phyloP scores from a whole-genome alignment of 2,329 filamentous ascomycete genomes.

The Macrophomina pseudophaseolina region DNA sequence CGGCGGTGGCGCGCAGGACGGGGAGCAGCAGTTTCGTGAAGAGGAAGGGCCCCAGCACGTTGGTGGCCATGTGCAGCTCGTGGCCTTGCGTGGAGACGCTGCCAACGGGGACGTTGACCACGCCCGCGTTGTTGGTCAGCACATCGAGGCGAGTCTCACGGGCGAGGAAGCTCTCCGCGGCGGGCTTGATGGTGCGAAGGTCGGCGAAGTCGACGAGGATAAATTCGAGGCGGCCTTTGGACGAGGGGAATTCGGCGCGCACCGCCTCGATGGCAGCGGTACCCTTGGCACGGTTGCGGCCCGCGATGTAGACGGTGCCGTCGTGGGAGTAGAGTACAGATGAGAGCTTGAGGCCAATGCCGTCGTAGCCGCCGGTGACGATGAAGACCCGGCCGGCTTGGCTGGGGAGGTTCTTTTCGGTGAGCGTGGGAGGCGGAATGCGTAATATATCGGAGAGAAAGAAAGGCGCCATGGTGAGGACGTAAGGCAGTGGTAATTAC shows the following conservation, averaged over 20 bases:
- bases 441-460: not conserved
- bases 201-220: slow-evolving; percentile 49
- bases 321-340: slow-evolving; percentile 61
- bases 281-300: slow-evolving; percentile 53
- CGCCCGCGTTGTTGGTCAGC: slow-evolving; percentile 45
- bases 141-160: slow-evolving; percentile 50
- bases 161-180: slow-evolving; percentile 43
- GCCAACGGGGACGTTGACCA: slow-evolving; percentile 38
- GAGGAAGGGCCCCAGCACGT: slow-evolving; percentile 48
- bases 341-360: slow-evolving; percentile 50
- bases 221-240: slow-evolving; percentile 32
- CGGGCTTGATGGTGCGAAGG: slow-evolving; percentile 46
- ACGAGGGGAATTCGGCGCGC: slow-evolving; percentile 40
- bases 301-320: slow-evolving; percentile 61
- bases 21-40: slow-evolving; percentile 47
- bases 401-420: slow-evolving; percentile 49
- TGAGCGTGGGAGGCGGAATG: slow-evolving; percentile 44
- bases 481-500: too few relatives aligned
- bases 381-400: slow-evolving; percentile 25
- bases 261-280: slow-evolving; percentile 53
- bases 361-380: not conserved
- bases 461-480: too few relatives aligned
- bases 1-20: slow-evolving; percentile 39
- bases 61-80: slow-evolving; percentile 45
- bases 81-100: slow-evolving; percentile 32